These are phyloP conservation scores for Phytomonas francai DNA, from an alignment of 208 protist species.

Conservation along the genomic window DNA sequence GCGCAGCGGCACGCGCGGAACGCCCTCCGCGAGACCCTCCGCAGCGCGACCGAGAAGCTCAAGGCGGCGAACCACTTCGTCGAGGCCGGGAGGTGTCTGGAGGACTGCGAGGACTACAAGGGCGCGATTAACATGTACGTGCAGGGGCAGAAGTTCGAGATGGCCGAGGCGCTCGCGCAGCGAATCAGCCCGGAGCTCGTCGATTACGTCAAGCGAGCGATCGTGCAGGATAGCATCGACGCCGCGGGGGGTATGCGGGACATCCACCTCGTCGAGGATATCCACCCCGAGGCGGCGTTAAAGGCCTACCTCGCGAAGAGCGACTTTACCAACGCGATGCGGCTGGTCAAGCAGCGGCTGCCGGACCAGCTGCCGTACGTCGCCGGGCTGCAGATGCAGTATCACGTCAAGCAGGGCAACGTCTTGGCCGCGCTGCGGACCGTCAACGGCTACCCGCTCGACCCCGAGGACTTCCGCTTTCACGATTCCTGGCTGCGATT, in stretches of 20 bases:
- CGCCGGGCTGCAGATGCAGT: slow-evolving; percentile 69
- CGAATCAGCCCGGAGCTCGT: slow-evolving; percentile 81
- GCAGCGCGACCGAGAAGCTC: slow-evolving; percentile 62
- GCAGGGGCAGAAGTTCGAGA: slow-evolving; percentile 86
- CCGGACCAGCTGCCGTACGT: slow-evolving; percentile 65
- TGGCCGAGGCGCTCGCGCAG: slow-evolving; percentile 80
- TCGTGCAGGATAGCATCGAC: slow-evolving; percentile 82
- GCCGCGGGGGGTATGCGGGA: slow-evolving; percentile 64
- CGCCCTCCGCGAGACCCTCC: slow-evolving; percentile 70
- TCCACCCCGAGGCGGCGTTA: slow-evolving; percentile 83
- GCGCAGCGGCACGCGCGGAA: slow-evolving; percentile 89
- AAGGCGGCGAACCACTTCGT: slow-evolving; percentile 78
- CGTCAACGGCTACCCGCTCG: slow-evolving; percentile 44
- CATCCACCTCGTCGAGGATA: slow-evolving; percentile 80
- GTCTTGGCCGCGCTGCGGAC: slow-evolving; percentile 50
- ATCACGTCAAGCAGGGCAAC: slow-evolving; percentile 51
- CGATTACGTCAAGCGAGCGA: slow-evolving; percentile 84
- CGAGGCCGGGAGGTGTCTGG: slow-evolving; percentile 81
- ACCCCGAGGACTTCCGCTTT: slow-evolving; percentile 87
- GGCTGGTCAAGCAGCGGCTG: slow-evolving; percentile 55
- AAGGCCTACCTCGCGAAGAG: slow-evolving; percentile 81
- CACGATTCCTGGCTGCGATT: slow-evolving; percentile 75
- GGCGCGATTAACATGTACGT: slow-evolving; percentile 94
- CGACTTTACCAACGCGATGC: slow-evolving; percentile 77
- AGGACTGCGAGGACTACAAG: slow-evolving; percentile 90